Percentiles rank a stretch among this genome's conserved stretches.
Evolutionary conservation across 176 grass and related monocot genomes (phyloP).

Genomic region (Oryza nivara): DNA sequence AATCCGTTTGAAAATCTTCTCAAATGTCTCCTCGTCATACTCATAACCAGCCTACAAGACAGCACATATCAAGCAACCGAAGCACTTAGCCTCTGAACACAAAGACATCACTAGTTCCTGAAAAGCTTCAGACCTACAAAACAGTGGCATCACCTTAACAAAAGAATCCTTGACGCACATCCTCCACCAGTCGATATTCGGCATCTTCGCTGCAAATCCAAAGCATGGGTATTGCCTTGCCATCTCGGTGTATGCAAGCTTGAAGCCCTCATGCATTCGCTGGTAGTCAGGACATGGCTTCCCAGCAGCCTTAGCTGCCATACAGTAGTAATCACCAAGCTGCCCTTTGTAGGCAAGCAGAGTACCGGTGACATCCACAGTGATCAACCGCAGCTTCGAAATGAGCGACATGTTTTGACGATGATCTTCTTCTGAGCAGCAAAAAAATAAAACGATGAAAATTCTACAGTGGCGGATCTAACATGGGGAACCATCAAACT

Average conservation of each 20-base stretch:
- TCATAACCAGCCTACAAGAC: constrained; percentile 81
- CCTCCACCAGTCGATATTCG: constrained; percentile 90
- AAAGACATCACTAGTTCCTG: background rate
- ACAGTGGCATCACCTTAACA: constrained; percentile 45
- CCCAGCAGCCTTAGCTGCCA: constrained; percentile 89
- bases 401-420: constrained; percentile 66
- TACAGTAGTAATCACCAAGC: constrained; percentile 98
- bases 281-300: constrained; percentile 95
- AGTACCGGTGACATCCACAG: constrained; percentile 96
- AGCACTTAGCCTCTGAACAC: background rate
- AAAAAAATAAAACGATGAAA: background rate
- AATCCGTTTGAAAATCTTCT: constrained; percentile 89
- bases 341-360: constrained; percentile 93
- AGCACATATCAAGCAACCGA: constrained; percentile 24
- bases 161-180: constrained; percentile 92
- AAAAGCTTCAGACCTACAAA: constrained; percentile 4
- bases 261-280: constrained; percentile 94
- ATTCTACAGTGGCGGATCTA: too few relatives aligned
- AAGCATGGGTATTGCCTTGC: constrained; percentile 81
- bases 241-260: constrained; percentile 86
- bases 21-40: constrained; percentile 93
- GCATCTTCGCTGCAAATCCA: constrained; percentile 81
- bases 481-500: too few relatives aligned
- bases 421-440: constrained; percentile 13
- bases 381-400: constrained; percentile 79